phyloP scores from a whole-genome alignment of 805 yeast species.

The Millerozyma acaciae region DNA sequence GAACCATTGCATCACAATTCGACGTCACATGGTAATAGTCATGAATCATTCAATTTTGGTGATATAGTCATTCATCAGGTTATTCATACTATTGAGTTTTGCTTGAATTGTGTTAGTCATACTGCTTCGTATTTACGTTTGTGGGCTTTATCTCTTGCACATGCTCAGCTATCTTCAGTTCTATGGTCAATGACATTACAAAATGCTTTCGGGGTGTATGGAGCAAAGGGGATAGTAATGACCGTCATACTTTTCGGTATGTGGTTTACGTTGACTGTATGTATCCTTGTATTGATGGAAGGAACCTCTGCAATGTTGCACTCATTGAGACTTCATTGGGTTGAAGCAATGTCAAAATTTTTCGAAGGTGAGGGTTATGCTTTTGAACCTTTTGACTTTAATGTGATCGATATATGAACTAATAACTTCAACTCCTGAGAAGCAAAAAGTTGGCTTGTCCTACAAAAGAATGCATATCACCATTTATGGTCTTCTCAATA shows the following conservation, averaged over 20 bases:
- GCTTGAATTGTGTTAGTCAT: constrained; percentile 74
- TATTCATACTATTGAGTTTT: constrained; percentile 76
- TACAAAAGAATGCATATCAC: no score
- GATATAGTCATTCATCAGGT: constrained; percentile 77
- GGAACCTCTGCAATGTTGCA: constrained; percentile 85
- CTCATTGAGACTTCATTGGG: constrained; percentile 76
- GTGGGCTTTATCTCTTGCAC: constrained; percentile 79
- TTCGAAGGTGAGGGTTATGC: constrained; percentile 74
- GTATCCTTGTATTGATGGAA: constrained; percentile 72
- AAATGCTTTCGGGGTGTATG: constrained; percentile 56
- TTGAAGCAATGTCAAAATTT: constrained; percentile 76
- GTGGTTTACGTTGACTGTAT: constrained; percentile 71
- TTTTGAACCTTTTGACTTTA: constrained; percentile 60
- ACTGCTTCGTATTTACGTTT: constrained; percentile 74
- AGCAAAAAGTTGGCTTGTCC: no score
- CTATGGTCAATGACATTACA: constrained; percentile 74
- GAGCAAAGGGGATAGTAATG: constrained; percentile 52
- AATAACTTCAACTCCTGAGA: background rate
- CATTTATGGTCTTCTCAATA: no score
- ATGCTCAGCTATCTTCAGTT: constrained; percentile 72
- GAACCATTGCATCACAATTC: constrained; percentile 29
- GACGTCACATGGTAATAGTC: constrained; percentile 24
- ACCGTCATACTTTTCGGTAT: constrained; percentile 61
- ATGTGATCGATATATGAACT: constrained; percentile 13
- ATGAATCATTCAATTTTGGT: constrained; percentile 44